Conservation (phyloP, 1,284 basidiomycete species). For the Entoloma clypeatum region DNA sequence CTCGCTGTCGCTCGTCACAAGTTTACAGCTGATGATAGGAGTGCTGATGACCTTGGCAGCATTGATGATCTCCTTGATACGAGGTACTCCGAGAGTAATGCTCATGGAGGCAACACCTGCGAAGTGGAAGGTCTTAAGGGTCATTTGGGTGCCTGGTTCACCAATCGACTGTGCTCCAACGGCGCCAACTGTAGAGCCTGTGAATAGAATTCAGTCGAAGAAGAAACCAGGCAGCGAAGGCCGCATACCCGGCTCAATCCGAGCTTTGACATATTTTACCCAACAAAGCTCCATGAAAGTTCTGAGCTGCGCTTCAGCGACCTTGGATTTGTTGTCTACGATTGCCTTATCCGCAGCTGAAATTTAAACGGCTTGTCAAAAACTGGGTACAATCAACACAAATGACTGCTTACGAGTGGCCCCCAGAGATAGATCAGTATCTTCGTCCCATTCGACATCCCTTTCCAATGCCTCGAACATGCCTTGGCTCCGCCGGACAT, state of each 20-base stretch:
- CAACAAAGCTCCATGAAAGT: constrained; percentile 87
- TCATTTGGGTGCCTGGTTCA: constrained; percentile 99
- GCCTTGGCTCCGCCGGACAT: constrained; percentile 69
- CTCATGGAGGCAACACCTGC: constrained; percentile 99
- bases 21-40: constrained; percentile 95
- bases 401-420: constrained; percentile 55
- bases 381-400: neutral
- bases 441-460: constrained; percentile 73
- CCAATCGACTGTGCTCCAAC: constrained; percentile 99
- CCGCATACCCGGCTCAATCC: constrained; percentile 85
- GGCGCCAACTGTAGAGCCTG: constrained; percentile 95
- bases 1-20: constrained; percentile 83
- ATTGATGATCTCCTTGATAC: constrained; percentile 99
- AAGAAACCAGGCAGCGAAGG: neutral
- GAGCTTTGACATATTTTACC: constrained; percentile 89
- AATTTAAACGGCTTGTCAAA: constrained; percentile 3
- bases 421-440: constrained; percentile 76
- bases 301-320: constrained; percentile 78
- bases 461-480: constrained; percentile 83
- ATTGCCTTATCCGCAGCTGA: constrained; percentile 63
- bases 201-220: constrained; percentile 9
- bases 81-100: constrained; percentile 97
- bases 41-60: constrained; percentile 96
- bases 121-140: constrained; percentile 99
- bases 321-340: constrained; percentile 88